Evolutionary conservation across 1,284 basidiomycete genomes (phyloP).

Genomic region (Ganoderma multipileum): DNA sequence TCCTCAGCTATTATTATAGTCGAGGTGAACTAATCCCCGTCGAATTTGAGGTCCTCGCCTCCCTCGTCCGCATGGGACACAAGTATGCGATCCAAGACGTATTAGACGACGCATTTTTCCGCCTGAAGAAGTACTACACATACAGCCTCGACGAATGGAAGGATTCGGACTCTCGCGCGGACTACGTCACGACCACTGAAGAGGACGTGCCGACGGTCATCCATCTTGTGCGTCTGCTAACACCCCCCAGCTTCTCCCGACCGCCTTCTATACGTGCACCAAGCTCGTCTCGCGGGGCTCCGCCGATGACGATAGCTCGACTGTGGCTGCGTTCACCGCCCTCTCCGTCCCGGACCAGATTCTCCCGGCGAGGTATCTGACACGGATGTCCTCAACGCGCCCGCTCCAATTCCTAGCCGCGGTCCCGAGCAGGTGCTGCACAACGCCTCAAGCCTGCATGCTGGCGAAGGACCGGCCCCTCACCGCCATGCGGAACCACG

Average conservation of each 20-base stretch:
- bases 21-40: conserved; percentile 7
- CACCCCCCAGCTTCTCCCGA: conserved; percentile 10
- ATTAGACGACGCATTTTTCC: conserved; percentile 19
- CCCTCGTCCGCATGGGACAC: conserved; percentile 25
- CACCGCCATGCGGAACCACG: not conserved
- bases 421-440: not conserved
- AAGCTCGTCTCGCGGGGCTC: not conserved
- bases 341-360: not conserved
- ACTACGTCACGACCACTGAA: conserved; percentile 1
- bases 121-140: conserved; percentile 21
- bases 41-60: conserved; percentile 6
- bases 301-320: too few species aligned
- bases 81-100: conserved; percentile 21
- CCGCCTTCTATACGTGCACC: conserved; percentile 13
- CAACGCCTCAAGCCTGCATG: not conserved
- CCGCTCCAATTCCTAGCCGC: not conserved
- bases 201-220: conserved; percentile 10
- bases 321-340: not conserved
- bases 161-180: not conserved
- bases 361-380: not conserved
- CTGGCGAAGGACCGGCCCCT: not conserved
- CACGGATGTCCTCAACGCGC: not conserved
- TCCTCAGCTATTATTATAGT: conserved; percentile 15
- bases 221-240: conserved; percentile 10
- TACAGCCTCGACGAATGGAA: conserved; percentile 3